Evolutionary conservation across 1,139 yeast genomes (phyloP), one percentile per base, ranked within the genome.

Genomic region (Pichia sp.): DNA sequence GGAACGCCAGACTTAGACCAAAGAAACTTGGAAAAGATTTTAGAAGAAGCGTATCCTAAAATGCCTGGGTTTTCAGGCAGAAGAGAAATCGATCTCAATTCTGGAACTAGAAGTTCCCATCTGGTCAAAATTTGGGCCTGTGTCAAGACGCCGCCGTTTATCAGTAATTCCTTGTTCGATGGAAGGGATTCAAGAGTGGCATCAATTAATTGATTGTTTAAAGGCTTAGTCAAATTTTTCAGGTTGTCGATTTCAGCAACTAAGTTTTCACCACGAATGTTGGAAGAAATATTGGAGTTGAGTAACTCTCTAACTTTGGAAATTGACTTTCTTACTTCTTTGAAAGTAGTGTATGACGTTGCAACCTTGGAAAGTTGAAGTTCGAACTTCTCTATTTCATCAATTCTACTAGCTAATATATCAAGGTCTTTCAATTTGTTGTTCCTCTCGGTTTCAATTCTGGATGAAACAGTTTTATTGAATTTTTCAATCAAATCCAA

Each of bases 1-100:
- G 90, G 86, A 44, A 75, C 75, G 46, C 90, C 91, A 46, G 72
- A 66, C 67, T 84, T 85, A 47, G 78, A 68, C 62, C 89, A 76
- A 63, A 93, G 76, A 54, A 91, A 78, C 63, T 80, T 80, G 47
- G 96, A 86, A 66, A 91, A 87, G 9, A 89, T 54, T 58, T 78
- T 72, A 13, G 98, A 91, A 9, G 95, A 79, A 49, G 90, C 69
- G 70, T 93, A 97, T 43, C 97, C 98, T 62, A 93, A 79, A 54
- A 93, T 79, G 63, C 99, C 99, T 31, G 99, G 96, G 67, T 91
- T 87, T 62, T 95, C 96, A 49, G 98, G 98, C 37, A 65, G 54
- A 30, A 66, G 72, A 12, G 96, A 84, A 9, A 96, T 93, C 28
- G 90, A 82, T 69, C 96, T 84, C 65, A 93, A 81, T 70, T 91